Base-by-base conservation (phyloP, 2,329 filamentous ascomycete genomes). In the Calonectria naviculata region DNA sequence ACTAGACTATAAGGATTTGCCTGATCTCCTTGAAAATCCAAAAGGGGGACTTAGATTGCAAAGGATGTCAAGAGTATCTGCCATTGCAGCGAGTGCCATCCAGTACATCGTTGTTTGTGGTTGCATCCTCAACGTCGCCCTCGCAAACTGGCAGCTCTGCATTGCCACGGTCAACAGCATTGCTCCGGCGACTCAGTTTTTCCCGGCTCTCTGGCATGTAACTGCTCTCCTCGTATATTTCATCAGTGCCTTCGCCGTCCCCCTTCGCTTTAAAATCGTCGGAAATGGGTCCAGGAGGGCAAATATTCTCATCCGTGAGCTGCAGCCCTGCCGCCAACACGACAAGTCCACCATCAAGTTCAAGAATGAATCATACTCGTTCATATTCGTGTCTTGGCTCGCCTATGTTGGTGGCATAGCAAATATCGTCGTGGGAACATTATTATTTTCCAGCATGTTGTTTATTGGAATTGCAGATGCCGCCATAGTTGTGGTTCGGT, bases 111-210 rank as follows among this genome's bases (percentile, higher is more conserved):
- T 61, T 13, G 56, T 38, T 21, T 21, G 24, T n/a, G 56, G 36
- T 12, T 61, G 56, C 17, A 28, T 61, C 5, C 36, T 19, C 34
- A 61, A 61, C 9, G 56, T 61, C 41, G 56, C 56, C 21, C 56
- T 61, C 15, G 36, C 36, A 61, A 61, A 61, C 38, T 61, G 56
- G 56, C 56, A 61, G 24, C 56, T 61, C 3, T 61, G 56, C 38
- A 44, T 61, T 13, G 56, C 56, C 5, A 61, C 56, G 31, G 56
- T 61, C 26, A 61, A 24, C 26, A 61, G 56, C 6, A 42, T 61
- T 44, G 56, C 56, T 61, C 56, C 56, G 10, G 56, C 56, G 9
- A 61, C 56, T 4, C 56, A 61, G 17, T 61, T 61, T 5, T 26
- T 61, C 29, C 56, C 56, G 29, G 56, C 56, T 26, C 44, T 61